Evolutionary conservation across 345 rosid species (phyloP).

Genomic region (Salix caprea): DNA sequence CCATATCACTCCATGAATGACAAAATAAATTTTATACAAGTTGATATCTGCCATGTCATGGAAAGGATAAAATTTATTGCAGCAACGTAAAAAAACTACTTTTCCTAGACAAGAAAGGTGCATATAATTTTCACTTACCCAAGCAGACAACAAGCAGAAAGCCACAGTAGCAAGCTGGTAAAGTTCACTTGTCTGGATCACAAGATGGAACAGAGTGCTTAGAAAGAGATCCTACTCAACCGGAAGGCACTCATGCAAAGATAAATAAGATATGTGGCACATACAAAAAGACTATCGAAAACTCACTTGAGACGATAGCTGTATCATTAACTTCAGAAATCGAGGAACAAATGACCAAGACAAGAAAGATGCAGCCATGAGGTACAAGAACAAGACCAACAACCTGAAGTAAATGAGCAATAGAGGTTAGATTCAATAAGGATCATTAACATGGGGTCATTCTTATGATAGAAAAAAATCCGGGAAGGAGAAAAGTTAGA

Average conservation of each 20-base stretch:
- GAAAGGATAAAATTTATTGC: not conserved
- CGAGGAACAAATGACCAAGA: constrained; percentile 98
- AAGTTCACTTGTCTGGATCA: constrained; percentile 86
- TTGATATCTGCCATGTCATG: not conserved
- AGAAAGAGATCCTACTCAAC: not conserved
- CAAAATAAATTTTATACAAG: not conserved
- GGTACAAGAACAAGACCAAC: constrained; percentile 70
- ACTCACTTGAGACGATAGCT: constrained; percentile 95
- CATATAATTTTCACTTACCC: constrained; percentile 58
- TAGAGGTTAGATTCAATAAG: not conserved
- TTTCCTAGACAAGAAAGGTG: not conserved
- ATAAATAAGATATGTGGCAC: not conserved
- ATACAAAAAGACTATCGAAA: not conserved
- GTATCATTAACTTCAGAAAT: constrained; percentile 91
- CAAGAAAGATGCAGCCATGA: constrained; percentile 64
- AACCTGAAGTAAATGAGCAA: constrained; percentile 46
- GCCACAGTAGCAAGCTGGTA: constrained; percentile 99
- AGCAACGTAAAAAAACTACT: not conserved
- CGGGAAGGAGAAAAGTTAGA: not conserved
- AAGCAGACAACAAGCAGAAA: constrained; percentile 95
- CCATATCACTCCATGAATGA: not conserved
- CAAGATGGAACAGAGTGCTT: constrained; percentile 15
- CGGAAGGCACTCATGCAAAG: constrained; percentile 12
- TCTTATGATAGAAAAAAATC: not conserved
- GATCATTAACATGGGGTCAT: not conserved